Conservation (phyloP, 306 rosid genomes). For the Rubus parviflorus region DNA sequence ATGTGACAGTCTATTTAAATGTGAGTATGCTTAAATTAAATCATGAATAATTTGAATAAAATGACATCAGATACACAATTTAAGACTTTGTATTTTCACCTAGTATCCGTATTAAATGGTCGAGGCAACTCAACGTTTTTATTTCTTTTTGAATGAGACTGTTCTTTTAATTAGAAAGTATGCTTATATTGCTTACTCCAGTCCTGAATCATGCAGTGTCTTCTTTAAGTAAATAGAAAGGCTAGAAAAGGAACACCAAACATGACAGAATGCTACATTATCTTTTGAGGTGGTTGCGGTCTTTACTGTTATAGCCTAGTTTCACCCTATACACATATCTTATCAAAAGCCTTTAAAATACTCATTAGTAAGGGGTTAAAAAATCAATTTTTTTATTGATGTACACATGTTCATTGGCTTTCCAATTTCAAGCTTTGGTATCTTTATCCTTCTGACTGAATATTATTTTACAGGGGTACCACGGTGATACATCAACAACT, state of each 20-base stretch:
- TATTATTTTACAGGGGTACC: constrained; percentile 69
- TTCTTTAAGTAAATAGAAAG: not conserved
- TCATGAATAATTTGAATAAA: not conserved
- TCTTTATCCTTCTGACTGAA: constrained; percentile 18
- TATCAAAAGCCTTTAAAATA: not conserved
- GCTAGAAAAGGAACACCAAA: not conserved
- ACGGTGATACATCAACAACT: constrained; percentile 88
- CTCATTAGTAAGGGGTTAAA: not conserved
- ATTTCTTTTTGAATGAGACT: not conserved
- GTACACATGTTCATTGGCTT: constrained; percentile 12
- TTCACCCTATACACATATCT: not conserved
- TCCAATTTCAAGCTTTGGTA: constrained; percentile 13
- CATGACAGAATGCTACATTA: not conserved
- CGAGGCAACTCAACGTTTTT: not conserved
- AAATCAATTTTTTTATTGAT: not conserved
- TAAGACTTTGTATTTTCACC: not conserved
- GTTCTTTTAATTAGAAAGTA: not conserved
- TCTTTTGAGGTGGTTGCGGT: not conserved
- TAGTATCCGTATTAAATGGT: constrained; percentile 2
- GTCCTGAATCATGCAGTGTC: not conserved
- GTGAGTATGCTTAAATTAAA: constrained; percentile 46
- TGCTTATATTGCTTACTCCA: not conserved
- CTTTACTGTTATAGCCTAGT: not conserved
- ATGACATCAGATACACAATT: not conserved
- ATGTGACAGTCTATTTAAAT: constrained; percentile 86